A percentile compares a stretch with the other conserved stretches of the same genome.
Conservation (phyloP, 495 filamentous ascomycete genomes). For the Penicillium samsonianum region DNA sequence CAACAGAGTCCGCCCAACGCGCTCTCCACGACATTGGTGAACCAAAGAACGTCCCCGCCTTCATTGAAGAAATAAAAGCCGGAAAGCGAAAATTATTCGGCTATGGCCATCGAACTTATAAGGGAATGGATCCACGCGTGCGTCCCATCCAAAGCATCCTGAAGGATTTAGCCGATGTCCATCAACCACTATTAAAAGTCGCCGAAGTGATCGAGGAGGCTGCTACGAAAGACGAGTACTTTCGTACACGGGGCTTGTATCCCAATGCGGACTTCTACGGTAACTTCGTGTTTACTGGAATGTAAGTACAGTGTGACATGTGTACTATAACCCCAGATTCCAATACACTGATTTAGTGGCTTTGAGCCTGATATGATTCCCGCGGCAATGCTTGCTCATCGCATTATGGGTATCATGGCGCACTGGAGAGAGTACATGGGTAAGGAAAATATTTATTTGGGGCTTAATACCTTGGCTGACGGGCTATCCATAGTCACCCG, state of each 20-base stretch:
- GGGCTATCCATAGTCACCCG: conserved; percentile 24
- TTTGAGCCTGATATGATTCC: conserved; percentile 41
- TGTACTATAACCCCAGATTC: neutral
- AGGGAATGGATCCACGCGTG: conserved; percentile 54
- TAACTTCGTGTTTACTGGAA: conserved; percentile 55
- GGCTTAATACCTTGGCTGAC: neutral
- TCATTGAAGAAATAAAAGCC: conserved; percentile 53
- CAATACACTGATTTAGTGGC: conserved; percentile 23
- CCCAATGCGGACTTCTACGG: conserved; percentile 62
- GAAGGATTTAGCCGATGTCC: conserved; percentile 35
- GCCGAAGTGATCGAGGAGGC: conserved; percentile 52
- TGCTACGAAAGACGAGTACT: conserved; percentile 54
- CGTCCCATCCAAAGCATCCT: conserved; percentile 50
- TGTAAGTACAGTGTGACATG: conserved; percentile 31
- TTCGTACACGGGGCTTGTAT: conserved; percentile 47
- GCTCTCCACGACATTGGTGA: conserved; percentile 48
- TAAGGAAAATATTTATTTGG: conserved; percentile 20
- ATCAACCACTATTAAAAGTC: conserved; percentile 50
- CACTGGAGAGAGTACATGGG: conserved; percentile 48
- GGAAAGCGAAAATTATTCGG: conserved; percentile 56
- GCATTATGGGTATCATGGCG: conserved; percentile 44
- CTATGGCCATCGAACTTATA: conserved; percentile 62
- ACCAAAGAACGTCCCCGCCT: conserved; percentile 46
- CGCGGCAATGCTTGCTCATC: conserved; percentile 36
- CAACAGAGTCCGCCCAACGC: conserved; percentile 57